Evolutionary conservation across 108 stramenopile species (phyloP), one percentile per base, ranked within the genome.

Genomic region (Aureococcus anophagefferens): DNA sequence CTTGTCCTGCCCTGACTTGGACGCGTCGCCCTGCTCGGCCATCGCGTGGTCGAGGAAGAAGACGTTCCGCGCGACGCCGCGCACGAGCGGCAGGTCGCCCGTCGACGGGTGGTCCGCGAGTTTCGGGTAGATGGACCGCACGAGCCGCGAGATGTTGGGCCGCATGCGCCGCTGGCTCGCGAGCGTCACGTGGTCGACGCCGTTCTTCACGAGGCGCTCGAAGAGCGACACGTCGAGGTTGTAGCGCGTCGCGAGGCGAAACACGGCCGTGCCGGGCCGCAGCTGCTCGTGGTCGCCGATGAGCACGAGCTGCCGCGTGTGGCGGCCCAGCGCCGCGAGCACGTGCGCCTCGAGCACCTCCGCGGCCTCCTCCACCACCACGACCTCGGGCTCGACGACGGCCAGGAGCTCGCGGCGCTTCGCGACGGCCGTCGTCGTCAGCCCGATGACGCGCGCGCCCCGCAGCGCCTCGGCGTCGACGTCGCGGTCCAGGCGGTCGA

Each of bases 351-450:
- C 80, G 29, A 80, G 62, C 5, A 83, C 74, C 66, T 83, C 82
- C 0, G 82, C 82, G 31, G 82, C 82, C 70, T 83, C 82, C 62
- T 83, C 82, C 25, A 81, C 78, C 28, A 83, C 18, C 5, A 83
- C 62, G 29, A 80, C 46, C 33, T 76, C 75, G 28, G 77, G 63
- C 0, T 46, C 46, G 31, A 74, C 64, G 34, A 72, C 45, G n/a
- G n/a, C 32, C 46, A 83, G 35, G 28, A 81, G 17, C n/a, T 68
- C 62, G 40, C 40, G 40, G 5, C 44, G 32, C 33, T 66, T 81
- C 0, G 81, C 79, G 3, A 79, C 81, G 0, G 67, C 69, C 4
- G 75, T 75, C 30, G 81, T 80, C 5, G 81, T 81, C 62, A 70
- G 76, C 28, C 76, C 77, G 4, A 80, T 33, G 25, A 80, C 73